Evolutionary conservation across 2,329 filamentous ascomycete genomes (phyloP), one percentile per base, ranked within the genome.

Genomic region (Sphaceloma murrayae): DNA sequence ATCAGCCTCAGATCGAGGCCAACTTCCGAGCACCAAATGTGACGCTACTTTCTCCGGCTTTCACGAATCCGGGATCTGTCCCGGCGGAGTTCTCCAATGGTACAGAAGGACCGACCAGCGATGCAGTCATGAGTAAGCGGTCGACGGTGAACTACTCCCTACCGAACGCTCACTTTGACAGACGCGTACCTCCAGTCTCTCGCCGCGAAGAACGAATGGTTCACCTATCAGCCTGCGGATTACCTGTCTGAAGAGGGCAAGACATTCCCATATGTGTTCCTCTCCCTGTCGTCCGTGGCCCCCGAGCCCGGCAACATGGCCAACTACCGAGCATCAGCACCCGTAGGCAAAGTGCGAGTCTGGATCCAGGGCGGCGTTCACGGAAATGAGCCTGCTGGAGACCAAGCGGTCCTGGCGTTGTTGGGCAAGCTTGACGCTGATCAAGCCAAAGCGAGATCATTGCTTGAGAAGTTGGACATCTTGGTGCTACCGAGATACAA

Each of bases 341-440:
- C 21, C 19, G 47, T 16, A 40, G 46, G 51, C n/a, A 63, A 63
- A 42, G 31, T 63, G 8, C 52, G 55, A 16, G 55, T 64, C 10
- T 64, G 59, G 56, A 54, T 64, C 3, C 62, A 64, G 44, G 60
- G 56, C 5, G 57, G 51, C 9, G 56, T 62, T 1, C 62, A 63
- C 27, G 61, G 62, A 3, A 61, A 63, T 39, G 62, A 63, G 46
- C 60, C 62, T 5, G 61, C 58, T 6, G 62, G 59, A 6, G 60
- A 63, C 38, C 57, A 63, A 46, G 57, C 60, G 0, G 51, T 57
- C 8, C 51, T 62, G 7, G 61, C 62, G 0, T 48, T 63, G 1
- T 53, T 64, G 0, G 62, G 61, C 5, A 58, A 58, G 16, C 54
- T 64, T 49, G 53, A 58, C 45, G 52, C 53, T 7, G 55, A 63